A percentile compares a stretch with the other conserved stretches of the same genome.
These are phyloP conservation scores for Scytalidium sp. DNA, from an alignment of 2,329 filamentous ascomycete genomes.

Conservation along the genomic window DNA sequence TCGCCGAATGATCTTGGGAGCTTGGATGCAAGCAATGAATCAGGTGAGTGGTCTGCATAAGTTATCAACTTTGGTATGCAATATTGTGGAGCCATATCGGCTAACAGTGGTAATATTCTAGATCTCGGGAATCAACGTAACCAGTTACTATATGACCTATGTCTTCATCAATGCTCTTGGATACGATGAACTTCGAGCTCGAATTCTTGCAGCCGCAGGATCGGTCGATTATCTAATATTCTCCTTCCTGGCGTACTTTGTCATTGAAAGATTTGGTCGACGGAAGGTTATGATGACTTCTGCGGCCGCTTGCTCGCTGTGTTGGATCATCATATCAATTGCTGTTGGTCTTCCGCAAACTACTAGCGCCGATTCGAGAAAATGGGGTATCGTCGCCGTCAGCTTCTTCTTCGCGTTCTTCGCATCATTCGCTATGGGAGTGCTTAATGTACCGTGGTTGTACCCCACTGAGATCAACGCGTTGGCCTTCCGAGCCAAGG, in stretches of 20 bases:
- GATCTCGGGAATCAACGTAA: constrained; percentile 32
- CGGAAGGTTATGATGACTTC: constrained; percentile 38
- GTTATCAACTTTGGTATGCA: constrained; percentile 43
- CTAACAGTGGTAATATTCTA: too few species aligned
- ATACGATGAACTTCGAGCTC: constrained; percentile 29
- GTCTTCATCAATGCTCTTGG: constrained; percentile 40
- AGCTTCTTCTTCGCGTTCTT: constrained; percentile 49
- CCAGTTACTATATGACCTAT: constrained; percentile 33
- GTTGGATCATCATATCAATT: constrained; percentile 37
- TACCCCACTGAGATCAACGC: constrained; percentile 35
- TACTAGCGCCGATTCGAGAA: constrained; percentile 27
- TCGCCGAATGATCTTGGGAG: constrained; percentile 42
- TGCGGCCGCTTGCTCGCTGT: constrained; percentile 41
- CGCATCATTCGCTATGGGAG: constrained; percentile 46
- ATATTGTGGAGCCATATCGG: too few species aligned
- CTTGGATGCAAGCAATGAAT: constrained; percentile 45
- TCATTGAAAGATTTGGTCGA: constrained; percentile 35
- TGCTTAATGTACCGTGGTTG: constrained; percentile 35
- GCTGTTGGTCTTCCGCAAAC: constrained; percentile 23
- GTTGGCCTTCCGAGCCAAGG: constrained; percentile 29
- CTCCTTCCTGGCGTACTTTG: constrained; percentile 30
- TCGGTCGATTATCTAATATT: constrained; percentile 45
- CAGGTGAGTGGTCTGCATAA: constrained; percentile 37
- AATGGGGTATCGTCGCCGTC: constrained; percentile 45
- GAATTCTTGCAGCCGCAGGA: constrained; percentile 42